Base-by-base conservation (phyloP, 768 basidiomycete species). In the Auricularia auricula-judae region DNA sequence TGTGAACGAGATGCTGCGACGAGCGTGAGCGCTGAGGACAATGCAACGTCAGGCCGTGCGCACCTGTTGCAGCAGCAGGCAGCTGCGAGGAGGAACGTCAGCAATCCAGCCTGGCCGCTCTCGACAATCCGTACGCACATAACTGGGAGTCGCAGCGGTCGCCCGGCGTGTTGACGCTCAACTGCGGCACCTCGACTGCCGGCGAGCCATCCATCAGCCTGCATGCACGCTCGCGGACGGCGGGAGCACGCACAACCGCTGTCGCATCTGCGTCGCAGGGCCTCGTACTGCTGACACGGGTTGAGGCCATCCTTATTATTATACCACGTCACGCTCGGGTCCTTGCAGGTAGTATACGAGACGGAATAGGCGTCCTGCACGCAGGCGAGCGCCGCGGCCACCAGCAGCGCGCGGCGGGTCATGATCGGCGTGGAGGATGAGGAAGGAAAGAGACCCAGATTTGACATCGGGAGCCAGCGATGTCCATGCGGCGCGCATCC, bases 301-400 rank as follows among this genome's bases (percentile, higher is more conserved):
- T 59, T 59, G 21, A 59, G 56, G 29, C 56, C 56, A 7, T 59
- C 23, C 16, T 29, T 23, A 5, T 59, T 34, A 23, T 59, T 59
- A 23, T 59, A 59, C 56, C 56, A 59, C 10, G 56, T 59, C 8
- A 59, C 56, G 12, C 7, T 29, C 4, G 56, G 56, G 33, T 59
- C 56, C 34, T 59, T 59, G 56, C 56, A 59, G 29, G 56, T 59
- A 23, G 56, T 59, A 29, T 59, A 34, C 56, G 56, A 59, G 56
- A 59, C 18, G 56, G 56, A 21, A 18, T 14, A 16, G 5, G 47
- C 39, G 39, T 42, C 39, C 39, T 42, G 39, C 39, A 42, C 39
- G 39, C 39, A 42, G 39, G 39, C 39, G 39, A 42, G 39, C 39
- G 39, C 39, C 39, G 39, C 39, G 39, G 39, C 39, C 39, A 42